These are phyloP conservation scores for Tricholoma furcatifolium DNA, from an alignment of 768 basidiomycete genomes.

Conservation along the genomic window DNA sequence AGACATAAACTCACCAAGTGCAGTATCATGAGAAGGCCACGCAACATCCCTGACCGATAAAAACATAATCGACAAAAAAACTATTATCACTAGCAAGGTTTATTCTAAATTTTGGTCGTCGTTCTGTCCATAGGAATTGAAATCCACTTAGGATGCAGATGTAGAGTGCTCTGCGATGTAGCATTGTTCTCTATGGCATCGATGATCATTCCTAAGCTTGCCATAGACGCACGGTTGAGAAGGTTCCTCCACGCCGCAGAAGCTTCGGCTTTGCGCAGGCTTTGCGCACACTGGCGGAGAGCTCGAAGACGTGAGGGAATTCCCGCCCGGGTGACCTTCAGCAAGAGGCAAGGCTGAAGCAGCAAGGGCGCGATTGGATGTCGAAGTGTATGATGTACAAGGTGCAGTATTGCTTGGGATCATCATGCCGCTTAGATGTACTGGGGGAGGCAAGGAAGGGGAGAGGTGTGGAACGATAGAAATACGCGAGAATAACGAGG, in stretches of 20 bases:
- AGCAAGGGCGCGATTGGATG: not conserved
- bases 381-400: not conserved
- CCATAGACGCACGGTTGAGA: not conserved
- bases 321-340: not conserved
- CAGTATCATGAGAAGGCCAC: too few species aligned
- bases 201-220: not conserved
- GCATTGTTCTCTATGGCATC: not conserved
- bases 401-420: not conserved
- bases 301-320: not conserved
- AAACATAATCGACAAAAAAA: too few species aligned
- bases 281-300: conserved; percentile 8
- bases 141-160: not conserved
- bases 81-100: too few species aligned
- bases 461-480: conserved; percentile 14
- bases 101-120: too few species aligned
- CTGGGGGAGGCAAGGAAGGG: conserved; percentile 4
- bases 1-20: too few species aligned
- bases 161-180: not conserved
- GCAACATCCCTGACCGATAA: too few species aligned
- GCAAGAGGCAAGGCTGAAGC: conserved; percentile 1
- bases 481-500: conserved; percentile 15
- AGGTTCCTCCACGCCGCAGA: not conserved
- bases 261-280: not conserved
- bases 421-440: not conserved
- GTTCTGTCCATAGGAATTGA: too few species aligned